Conservation (phyloP, 2,329 filamentous ascomycete genomes). For the Alternaria novae-zelandiae region DNA sequence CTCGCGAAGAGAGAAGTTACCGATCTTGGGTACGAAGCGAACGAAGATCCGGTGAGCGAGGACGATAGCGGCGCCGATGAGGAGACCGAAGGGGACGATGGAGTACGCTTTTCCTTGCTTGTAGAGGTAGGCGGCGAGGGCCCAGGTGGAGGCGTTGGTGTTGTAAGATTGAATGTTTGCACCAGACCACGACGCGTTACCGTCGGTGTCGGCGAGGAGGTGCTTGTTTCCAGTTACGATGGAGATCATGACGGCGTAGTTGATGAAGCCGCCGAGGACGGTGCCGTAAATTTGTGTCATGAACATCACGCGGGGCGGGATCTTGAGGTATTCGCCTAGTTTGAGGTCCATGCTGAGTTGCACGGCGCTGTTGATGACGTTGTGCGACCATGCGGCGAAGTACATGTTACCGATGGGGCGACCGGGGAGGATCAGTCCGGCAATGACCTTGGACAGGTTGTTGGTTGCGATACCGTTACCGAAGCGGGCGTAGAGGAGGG, state of each 20-base stretch:
- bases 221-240: slow-evolving; percentile 17
- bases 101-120: slow-evolving; percentile 18
- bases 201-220: slow-evolving; percentile 19
- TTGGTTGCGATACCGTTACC: slow-evolving; percentile 24
- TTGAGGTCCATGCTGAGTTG: slow-evolving; percentile 22
- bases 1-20: slow-evolving; percentile 17
- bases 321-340: slow-evolving; percentile 22
- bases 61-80: slow-evolving; percentile 18
- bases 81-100: slow-evolving; percentile 17
- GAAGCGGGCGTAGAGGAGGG: slow-evolving; percentile 17
- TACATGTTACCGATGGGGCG: slow-evolving; percentile 24
- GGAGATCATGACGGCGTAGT: slow-evolving; percentile 23
- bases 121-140: slow-evolving; percentile 21
- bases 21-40: slow-evolving; percentile 16
- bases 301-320: slow-evolving; percentile 24
- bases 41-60: slow-evolving; percentile 14
- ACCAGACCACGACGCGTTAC: slow-evolving; percentile 19
- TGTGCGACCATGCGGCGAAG: slow-evolving; percentile 22
- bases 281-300: slow-evolving; percentile 22
- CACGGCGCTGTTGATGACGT: slow-evolving; percentile 16
- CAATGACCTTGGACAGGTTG: slow-evolving; percentile 22
- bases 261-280: slow-evolving; percentile 21
- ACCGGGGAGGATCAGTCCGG: slow-evolving; percentile 18
- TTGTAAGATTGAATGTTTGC: slow-evolving; percentile 22
- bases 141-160: slow-evolving; percentile 23